A percentile compares a stretch with the other conserved stretches of the same genome.
Evolutionary conservation across 1,284 basidiomycete species (phyloP).

Genomic region (Tilletiopsis washingtonensis): DNA sequence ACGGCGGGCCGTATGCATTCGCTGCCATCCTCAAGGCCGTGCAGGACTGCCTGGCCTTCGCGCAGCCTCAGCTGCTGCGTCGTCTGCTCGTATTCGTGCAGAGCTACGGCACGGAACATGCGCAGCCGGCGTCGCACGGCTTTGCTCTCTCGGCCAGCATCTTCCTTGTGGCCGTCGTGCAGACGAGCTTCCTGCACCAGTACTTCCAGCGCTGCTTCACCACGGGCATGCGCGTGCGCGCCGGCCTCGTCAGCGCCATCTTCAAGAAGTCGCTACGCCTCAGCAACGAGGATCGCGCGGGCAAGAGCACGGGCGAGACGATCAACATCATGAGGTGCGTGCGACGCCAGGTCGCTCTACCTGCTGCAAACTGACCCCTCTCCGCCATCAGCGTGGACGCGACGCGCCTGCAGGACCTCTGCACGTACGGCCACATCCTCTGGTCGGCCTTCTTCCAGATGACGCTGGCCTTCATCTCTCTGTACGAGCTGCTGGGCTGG

Average conservation of each 20-base stretch:
- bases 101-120: conserved; percentile 14
- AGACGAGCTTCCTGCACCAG: conserved; percentile 80
- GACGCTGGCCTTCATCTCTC: conserved; percentile 74
- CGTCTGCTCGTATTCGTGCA: conserved; percentile 66
- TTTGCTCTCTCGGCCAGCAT: conserved; percentile 53
- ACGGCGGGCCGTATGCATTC: conserved; percentile 66
- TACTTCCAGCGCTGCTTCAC: conserved; percentile 75
- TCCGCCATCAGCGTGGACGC: conserved; percentile 69
- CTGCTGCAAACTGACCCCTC: no score
- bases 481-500: conserved; percentile 84
- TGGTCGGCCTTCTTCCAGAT: conserved; percentile 57
- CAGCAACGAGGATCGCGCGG: conserved; percentile 68
- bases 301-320: conserved; percentile 78
- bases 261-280: conserved; percentile 80
- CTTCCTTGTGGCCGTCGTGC: conserved; percentile 60
- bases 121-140: conserved; percentile 43
- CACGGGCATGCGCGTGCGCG: conserved; percentile 83
- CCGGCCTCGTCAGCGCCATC: conserved; percentile 74
- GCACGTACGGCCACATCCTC: conserved; percentile 62
- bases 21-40: conserved; percentile 61
- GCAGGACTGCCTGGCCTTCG: conserved; percentile 73
- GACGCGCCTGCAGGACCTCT: conserved; percentile 75
- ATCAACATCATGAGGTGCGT: conserved; percentile 93
- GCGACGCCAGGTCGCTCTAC: no score
- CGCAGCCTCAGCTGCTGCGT: conserved; percentile 81